These are phyloP conservation scores for Cryphonectria radicalis DNA, from an alignment of 2,329 filamentous ascomycete species.

Conservation along the genomic window DNA sequence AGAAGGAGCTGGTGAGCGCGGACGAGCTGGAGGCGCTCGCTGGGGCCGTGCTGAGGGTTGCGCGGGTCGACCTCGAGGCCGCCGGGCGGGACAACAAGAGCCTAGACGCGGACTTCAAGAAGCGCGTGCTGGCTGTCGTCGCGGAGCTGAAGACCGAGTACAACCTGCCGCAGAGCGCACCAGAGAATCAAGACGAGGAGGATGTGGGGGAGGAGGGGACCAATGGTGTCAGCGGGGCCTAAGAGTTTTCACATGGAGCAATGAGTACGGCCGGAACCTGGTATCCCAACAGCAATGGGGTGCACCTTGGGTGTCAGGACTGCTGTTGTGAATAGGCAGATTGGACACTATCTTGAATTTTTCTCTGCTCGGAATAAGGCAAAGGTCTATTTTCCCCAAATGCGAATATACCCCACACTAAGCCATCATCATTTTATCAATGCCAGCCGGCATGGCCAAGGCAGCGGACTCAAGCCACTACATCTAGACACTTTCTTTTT, in stretches of 20 bases:
- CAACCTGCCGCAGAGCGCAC: constrained; percentile 25
- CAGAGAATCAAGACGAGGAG: constrained; percentile 16
- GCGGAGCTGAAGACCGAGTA: constrained; percentile 24
- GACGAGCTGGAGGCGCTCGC: constrained; percentile 30
- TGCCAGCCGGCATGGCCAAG: not conserved
- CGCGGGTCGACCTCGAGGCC: constrained; percentile 29
- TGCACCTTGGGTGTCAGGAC: not conserved
- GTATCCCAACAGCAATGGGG: not conserved
- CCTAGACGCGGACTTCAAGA: constrained; percentile 24
- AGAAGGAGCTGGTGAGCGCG: constrained; percentile 20
- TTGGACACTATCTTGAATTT: not conserved
- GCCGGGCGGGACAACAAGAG: constrained; percentile 26
- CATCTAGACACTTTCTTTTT: not conserved
- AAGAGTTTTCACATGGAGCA: not conserved
- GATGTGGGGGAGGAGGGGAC: constrained; percentile 15
- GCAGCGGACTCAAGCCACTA: not conserved
- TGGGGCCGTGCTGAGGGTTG: constrained; percentile 26
- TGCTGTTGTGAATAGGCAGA: not conserved
- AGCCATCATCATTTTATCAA: not conserved
- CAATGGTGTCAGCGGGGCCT: constrained; percentile 4
- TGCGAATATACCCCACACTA: not conserved
- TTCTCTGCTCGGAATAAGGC: not conserved
- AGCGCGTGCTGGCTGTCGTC: constrained; percentile 20
- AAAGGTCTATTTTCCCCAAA: not conserved
- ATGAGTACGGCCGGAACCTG: not conserved